Evolutionary conservation across 495 filamentous ascomycete species (phyloP), one percentile per base, ranked within the genome.

Genomic region (Aspergillus indologenus): DNA sequence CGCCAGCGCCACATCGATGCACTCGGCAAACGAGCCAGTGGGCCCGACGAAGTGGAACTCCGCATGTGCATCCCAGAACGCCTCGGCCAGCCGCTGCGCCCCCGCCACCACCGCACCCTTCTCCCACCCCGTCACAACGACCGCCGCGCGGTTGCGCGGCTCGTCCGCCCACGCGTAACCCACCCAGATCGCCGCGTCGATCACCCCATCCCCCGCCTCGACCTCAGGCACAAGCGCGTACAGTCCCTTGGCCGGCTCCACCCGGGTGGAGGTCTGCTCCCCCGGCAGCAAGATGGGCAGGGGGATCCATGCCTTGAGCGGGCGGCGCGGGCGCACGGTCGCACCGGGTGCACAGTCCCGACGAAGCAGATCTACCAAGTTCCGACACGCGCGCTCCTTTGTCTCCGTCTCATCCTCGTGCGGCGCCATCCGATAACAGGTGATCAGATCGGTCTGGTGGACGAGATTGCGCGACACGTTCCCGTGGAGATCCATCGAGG

Each of bases 111-210:
- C 68, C 2, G 68, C 70, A 4, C 65, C 58, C 43, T 71, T 57
- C 22, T 79, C 66, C 79, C 77, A 82, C 3, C 82, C 82, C 0
- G 81, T 84, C 3, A 80, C 81, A 7, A 83, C 73, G 6, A 83
- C 73, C 5, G 65, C 78, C 0, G 80, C 82, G 14, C 79, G 74
- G 49, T 84, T 83, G 23, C 82, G 76, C 20, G 78, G 79, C 59
- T 83, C 81, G 58, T 85, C 82, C 5, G 82, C 82, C 81, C 81
- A 85, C 4, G 81, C 76, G 64, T 85, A 85, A 1, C 82, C 82
- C 12, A 85, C 80, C 82, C 81, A 85, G 15, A 85, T 77, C 0
- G 79, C 79, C 1, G 80, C 82, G 65, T 85, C 82, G 17, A 84
- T 63, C 1, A 84, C 67, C 2, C 72, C 77, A 0, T 70, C 60